A percentile compares a stretch with the other conserved stretches of the same genome.
These are phyloP conservation scores for Candida ortonii DNA, from an alignment of 805 yeast species.

Conservation along the genomic window DNA sequence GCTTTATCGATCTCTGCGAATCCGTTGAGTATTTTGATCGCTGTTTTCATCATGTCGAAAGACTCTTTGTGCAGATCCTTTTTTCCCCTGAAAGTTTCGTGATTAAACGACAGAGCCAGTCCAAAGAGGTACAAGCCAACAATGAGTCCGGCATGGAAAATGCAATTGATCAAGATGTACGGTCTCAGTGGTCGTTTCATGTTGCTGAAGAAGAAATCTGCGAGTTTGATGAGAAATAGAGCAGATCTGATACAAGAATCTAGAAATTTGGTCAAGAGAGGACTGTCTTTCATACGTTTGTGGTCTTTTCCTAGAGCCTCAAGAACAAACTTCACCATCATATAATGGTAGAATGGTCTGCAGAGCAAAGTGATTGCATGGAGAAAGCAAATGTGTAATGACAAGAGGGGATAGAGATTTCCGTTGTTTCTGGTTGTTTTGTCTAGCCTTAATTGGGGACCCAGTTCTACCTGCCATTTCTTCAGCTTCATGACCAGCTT, in stretches of 20 bases:
- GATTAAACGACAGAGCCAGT: conserved; percentile 7
- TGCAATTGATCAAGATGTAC: conserved; percentile 31
- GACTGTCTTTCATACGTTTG: conserved; percentile 9
- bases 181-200: conserved; percentile 38
- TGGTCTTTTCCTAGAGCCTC: no score
- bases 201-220: conserved; percentile 27
- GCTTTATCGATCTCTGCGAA: conserved; percentile 15
- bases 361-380: conserved; percentile 38
- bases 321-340: conserved; percentile 21
- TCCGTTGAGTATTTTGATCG: conserved; percentile 12
- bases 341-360: conserved; percentile 41
- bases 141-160: conserved; percentile 38
- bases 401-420: conserved; percentile 26
- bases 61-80: conserved; percentile 14
- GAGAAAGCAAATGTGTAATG: conserved; percentile 38
- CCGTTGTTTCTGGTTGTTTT: conserved; percentile 20
- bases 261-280: conserved; percentile 28
- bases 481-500: conserved; percentile 37
- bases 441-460: conserved; percentile 31
- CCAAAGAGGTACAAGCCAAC: conserved; percentile 34
- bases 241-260: conserved; percentile 38
- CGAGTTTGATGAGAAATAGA: conserved; percentile 34
- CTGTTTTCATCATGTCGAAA: conserved; percentile 14
- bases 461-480: conserved; percentile 34
- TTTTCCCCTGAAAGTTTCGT: conserved; percentile 11